Base-by-base conservation (phyloP, 441 rosid species). In the Erysimum pusillum region DNA sequence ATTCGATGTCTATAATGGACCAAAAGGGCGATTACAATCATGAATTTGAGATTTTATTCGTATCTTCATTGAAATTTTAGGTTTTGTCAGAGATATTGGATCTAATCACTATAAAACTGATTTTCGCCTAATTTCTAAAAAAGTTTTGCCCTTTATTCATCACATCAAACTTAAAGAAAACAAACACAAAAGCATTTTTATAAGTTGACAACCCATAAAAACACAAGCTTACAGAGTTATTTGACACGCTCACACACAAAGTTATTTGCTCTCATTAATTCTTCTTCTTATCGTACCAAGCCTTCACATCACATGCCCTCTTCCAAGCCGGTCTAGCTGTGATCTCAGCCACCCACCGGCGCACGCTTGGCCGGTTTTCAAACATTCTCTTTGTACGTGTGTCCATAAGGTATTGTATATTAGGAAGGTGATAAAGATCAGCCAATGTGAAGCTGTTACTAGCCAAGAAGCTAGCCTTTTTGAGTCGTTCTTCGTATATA, bases 351-450 rank as follows among this genome's bases (percentile, higher is more conserved):
- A 80, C 84, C 97, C 94, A 91, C 6, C 84, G 85, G 62, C 67
- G 52, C 7, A 89, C 89, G 58, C 76, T 87, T 4, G 92, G 91
- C 20, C 87, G 83, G 7, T 69, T 54, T 34, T 84, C 86, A 7
- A 88, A 59, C 78, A 82, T 42, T 79, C 81, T 81, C 82, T 85
- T 85, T 17, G 67, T 62, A 4, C 28, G 79, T 12, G 86, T 86
- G 18, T 48, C 73, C 88, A 82, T 20, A 78, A 89, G 78, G 44
- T 34, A 35, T n/a, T 66, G 65, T 18, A 86, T 14, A 63, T 34
- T 76, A 1, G 97, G 93, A 52, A 90, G 78, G 75, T 91, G 93
- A 76, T 86, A 86, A 64, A 90, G 75, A 74, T 91, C 97, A 2
- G 86, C 93, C 65, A 90, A 51, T 71, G 91, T 80, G 86, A 86